Evolutionary conservation across 306 rosid genomes (phyloP).

Genomic region (Pueraria montana): DNA sequence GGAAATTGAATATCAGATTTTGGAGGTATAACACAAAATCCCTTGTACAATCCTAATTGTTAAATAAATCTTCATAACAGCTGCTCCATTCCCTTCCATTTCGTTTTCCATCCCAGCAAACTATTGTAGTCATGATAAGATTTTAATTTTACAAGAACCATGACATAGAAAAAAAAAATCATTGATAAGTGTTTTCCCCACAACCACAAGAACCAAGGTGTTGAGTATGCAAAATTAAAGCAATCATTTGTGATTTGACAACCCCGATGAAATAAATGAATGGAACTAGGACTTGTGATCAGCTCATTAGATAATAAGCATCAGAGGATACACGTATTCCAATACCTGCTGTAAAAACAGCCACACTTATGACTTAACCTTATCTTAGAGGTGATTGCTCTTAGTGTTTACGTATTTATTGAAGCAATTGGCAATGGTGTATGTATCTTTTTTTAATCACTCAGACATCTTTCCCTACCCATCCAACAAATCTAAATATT

Average conservation of each 20-base stretch:
- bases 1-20: slow-evolving; percentile 28
- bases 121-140: slow-evolving; percentile 2
- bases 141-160: neutral
- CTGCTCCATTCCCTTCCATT: slow-evolving; percentile 31
- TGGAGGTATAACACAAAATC: slow-evolving; percentile 27
- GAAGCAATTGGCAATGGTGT: too few species aligned
- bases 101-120: slow-evolving; percentile 7
- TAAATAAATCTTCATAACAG: neutral
- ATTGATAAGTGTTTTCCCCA: neutral
- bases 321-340: too few species aligned
- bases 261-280: neutral
- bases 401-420: too few species aligned
- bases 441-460: too few species aligned
- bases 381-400: too few species aligned
- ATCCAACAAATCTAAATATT: too few species aligned
- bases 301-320: too few species aligned
- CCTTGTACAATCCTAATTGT: neutral
- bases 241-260: slow-evolving; percentile 28
- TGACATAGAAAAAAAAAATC: neutral
- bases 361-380: too few species aligned
- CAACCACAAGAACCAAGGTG: neutral
- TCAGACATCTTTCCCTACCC: too few species aligned
- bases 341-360: too few species aligned
- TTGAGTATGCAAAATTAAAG: slow-evolving; percentile 19
- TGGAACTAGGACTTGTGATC: too few species aligned